These are phyloP conservation scores for Penicillium alfredii DNA, from an alignment of 495 filamentous ascomycete genomes.

Conservation along the genomic window DNA sequence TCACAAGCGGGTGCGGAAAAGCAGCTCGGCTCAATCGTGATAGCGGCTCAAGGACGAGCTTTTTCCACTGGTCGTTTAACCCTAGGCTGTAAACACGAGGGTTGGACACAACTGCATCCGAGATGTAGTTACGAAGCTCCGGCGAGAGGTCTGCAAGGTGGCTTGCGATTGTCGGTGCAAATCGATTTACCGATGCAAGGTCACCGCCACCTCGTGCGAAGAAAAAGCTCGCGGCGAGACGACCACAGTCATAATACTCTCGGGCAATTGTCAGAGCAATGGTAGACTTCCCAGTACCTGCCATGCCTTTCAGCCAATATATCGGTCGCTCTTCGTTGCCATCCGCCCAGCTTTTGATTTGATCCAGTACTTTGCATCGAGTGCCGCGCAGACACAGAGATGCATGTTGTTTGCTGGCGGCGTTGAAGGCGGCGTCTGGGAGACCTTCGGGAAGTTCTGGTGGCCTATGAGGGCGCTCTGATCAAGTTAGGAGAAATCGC, in stretches of 20 bases:
- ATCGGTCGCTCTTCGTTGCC: no score
- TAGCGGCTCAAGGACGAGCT: not conserved
- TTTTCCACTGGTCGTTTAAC: not conserved
- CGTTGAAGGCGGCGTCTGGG: no score
- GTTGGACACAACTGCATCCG: not conserved
- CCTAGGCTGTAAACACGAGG: not conserved
- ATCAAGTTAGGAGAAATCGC: no score
- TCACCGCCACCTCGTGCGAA: not conserved
- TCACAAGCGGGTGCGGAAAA: constrained; percentile 3
- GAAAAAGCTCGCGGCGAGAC: constrained; percentile 9
- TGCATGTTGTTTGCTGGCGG: no score
- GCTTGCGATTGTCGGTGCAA: not conserved
- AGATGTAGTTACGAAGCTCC: not conserved
- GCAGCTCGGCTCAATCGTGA: constrained; percentile 19
- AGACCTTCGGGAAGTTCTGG: no score
- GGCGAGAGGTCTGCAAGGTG: not conserved
- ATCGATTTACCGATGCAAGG: not conserved
- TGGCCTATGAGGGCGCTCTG: no score
- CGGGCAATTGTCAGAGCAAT: constrained; percentile 35
- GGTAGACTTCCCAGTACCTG: constrained; percentile 43
- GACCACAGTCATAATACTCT: constrained; percentile 1
- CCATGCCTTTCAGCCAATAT: constrained; percentile 13
- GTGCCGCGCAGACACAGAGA: no score
- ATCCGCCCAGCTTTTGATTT: no score
- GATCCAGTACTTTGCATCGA: no score